Percentiles rank a stretch among this genome's conserved stretches.
Evolutionary conservation across 1,284 basidiomycete species (phyloP).

Genomic region (Exsudoporus floridanus): DNA sequence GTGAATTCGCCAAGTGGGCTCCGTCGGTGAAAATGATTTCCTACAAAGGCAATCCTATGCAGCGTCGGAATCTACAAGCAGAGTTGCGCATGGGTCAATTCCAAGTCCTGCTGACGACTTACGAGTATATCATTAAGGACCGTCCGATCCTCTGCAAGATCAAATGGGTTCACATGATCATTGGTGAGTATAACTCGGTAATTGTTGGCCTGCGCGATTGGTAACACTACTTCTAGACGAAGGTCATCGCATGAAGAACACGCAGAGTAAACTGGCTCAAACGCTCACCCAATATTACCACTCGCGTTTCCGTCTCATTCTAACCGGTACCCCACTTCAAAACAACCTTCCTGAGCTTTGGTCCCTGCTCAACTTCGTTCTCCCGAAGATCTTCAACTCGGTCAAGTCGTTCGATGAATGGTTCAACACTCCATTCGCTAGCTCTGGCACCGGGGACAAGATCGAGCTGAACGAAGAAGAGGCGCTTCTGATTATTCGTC

Average conservation of each 20-base stretch:
- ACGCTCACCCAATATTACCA: slow-evolving; percentile 94
- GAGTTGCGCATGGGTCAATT: slow-evolving; percentile 81
- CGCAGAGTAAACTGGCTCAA: slow-evolving; percentile 90
- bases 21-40: slow-evolving; percentile 82
- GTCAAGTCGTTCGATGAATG: slow-evolving; percentile 99
- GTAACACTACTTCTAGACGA: slow-evolving; percentile 60
- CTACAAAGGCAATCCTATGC: slow-evolving; percentile 92
- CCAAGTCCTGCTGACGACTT: slow-evolving; percentile 96
- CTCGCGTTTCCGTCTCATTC: slow-evolving; percentile 91
- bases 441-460: slow-evolving; percentile 94
- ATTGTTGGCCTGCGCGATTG: not conserved
- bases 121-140: slow-evolving; percentile 99
- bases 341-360: slow-evolving; percentile 99
- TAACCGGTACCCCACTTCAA: slow-evolving; percentile 97
- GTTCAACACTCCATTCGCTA: slow-evolving; percentile 99
- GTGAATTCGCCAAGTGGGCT: slow-evolving; percentile 98
- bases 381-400: slow-evolving; percentile 99
- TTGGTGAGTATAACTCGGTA: slow-evolving; percentile 53
- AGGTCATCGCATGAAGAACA: slow-evolving; percentile 99
- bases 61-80: slow-evolving; percentile 71
- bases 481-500: slow-evolving; percentile 94
- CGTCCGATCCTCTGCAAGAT: slow-evolving; percentile 86
- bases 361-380: slow-evolving; percentile 97
- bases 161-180: slow-evolving; percentile 99
- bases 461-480: slow-evolving; percentile 99